Base-by-base conservation (phyloP, 306 rosid genomes). In the Citrullus colocynthis region DNA sequence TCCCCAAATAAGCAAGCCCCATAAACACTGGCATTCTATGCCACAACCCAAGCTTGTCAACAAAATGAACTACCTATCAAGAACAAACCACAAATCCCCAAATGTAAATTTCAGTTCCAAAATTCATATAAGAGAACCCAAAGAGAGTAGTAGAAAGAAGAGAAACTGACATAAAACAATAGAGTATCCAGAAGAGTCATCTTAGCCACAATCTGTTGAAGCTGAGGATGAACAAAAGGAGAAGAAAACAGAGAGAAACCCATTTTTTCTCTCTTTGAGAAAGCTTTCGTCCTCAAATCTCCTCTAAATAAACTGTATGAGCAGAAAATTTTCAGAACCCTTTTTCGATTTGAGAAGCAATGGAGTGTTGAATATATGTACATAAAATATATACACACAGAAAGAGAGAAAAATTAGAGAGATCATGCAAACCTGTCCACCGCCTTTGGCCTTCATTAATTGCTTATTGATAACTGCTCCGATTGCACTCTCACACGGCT, bases 31-130 rank as follows among this genome's bases (percentile, higher is more conserved):
- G 97, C 7, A 89, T 75, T 73, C 88, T 89, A 73, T 89, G 91
- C 97, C 97, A 91, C 57, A 83, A 28, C 44, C 54, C 91, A 58
- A 87, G 70, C 85, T 83, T 89, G 89, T 91, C 97, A 81, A 87
- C 86, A 14, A 85, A 77, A 80, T 88, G 94, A 37, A 89, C 76
- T 12, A 85, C 83, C 94, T 88, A 80, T 24, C 45, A 59, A 11
- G 6, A 45, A 32, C 49, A 73, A 28, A 52, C 17, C 69, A 78
- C 20, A 77, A 36, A 21, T 34, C 54, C 44, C 18, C 24, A 58
- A 24, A 41, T 10, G 34, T 13, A 39, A 3, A 9, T 12, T 12
- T 12, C 17, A 59, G 52, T 30, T 14, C 60, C 45, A 15, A 55
- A 14, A 8, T 72, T 44, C 57, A 18, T 37, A 71, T 9, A 17